phyloP scores from a whole-genome alignment of 2,329 filamentous ascomycete genomes.

The Colletotrichum sp. region DNA sequence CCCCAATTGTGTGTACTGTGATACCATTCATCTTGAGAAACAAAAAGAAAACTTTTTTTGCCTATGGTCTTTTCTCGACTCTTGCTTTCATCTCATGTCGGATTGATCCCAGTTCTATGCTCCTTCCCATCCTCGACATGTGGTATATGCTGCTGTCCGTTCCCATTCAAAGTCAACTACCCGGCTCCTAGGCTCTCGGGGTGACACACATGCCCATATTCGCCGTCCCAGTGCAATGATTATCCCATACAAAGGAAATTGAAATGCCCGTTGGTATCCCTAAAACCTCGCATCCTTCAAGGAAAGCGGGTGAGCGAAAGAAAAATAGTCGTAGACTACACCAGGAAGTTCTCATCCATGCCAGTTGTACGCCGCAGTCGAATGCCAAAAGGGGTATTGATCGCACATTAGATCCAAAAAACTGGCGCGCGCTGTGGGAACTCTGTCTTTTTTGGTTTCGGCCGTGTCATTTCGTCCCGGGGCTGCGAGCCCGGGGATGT shows the following conservation, averaged over 20 bases:
- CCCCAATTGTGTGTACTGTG: not conserved
- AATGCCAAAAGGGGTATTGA: conserved; percentile 23
- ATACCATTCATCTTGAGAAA: not conserved
- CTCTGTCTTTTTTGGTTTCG: conserved; percentile 21
- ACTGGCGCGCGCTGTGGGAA: conserved; percentile 13
- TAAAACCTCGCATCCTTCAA: conserved; percentile 18
- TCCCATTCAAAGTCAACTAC: conserved; percentile 12
- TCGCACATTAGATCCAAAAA: conserved; percentile 21
- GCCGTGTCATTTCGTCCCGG: conserved; percentile 21
- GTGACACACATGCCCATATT: conserved; percentile 16
- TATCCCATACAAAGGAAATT: conserved; percentile 6
- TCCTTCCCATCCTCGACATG: conserved; percentile 14
- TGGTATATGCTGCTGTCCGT: conserved; percentile 20
- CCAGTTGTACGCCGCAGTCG: conserved; percentile 21
- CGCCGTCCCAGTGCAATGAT: conserved; percentile 15
- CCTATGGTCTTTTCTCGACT: conserved; percentile 22
- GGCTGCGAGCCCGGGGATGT: conserved; percentile 6
- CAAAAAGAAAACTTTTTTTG: conserved; percentile 14
- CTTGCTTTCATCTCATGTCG: conserved; percentile 18
- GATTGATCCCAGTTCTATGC: conserved; percentile 22
- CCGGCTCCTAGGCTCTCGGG: conserved; percentile 18
- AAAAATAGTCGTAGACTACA: conserved; percentile 23
- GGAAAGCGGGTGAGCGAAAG: conserved; percentile 15
- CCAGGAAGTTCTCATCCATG: conserved; percentile 20
- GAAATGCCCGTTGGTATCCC: not conserved